Percentiles rank a stretch among this genome's conserved stretches.
Evolutionary conservation across 192 early-diverging fungal genomes (phyloP).

Genomic region (Mortierella alpina): DNA sequence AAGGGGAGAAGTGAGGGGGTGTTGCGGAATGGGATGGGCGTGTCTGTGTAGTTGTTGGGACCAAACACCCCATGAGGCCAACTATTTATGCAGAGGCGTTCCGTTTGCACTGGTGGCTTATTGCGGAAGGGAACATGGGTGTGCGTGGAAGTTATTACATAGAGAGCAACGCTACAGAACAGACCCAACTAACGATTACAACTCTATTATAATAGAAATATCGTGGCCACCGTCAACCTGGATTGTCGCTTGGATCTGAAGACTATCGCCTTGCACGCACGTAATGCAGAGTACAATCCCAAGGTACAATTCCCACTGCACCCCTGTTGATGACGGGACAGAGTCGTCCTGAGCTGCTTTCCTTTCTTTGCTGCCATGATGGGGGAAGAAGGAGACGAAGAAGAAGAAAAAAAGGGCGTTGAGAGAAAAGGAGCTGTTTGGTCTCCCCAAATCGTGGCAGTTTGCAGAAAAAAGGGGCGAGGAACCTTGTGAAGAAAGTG

Average conservation of each 20-base stretch:
- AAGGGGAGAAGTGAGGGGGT: background rate
- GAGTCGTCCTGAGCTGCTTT: no score
- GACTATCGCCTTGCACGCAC: slow-evolving; percentile 98
- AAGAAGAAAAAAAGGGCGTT: background rate
- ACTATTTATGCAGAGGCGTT: slow-evolving; percentile 11
- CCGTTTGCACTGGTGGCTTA: background rate
- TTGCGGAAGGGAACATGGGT: background rate
- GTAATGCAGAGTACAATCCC: slow-evolving; percentile 99
- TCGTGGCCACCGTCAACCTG: slow-evolving; percentile 98
- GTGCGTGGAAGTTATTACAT: no score
- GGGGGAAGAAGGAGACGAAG: background rate
- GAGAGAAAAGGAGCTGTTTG: no score
- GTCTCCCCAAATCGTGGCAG: background rate
- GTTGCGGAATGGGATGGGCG: background rate
- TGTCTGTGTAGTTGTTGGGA: background rate
- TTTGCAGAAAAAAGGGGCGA: background rate
- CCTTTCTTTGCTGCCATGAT: background rate
- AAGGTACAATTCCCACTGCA: slow-evolving; percentile 73
- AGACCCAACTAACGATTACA: background rate
- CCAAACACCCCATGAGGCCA: background rate
- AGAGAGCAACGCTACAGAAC: no score
- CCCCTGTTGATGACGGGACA: no score
- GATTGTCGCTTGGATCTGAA: slow-evolving; percentile 97
- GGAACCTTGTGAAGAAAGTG: slow-evolving; percentile 6
- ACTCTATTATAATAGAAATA: slow-evolving; percentile 76